Conservation (phyloP, 331 rosid species). For the Pyrus hybrid region DNA sequence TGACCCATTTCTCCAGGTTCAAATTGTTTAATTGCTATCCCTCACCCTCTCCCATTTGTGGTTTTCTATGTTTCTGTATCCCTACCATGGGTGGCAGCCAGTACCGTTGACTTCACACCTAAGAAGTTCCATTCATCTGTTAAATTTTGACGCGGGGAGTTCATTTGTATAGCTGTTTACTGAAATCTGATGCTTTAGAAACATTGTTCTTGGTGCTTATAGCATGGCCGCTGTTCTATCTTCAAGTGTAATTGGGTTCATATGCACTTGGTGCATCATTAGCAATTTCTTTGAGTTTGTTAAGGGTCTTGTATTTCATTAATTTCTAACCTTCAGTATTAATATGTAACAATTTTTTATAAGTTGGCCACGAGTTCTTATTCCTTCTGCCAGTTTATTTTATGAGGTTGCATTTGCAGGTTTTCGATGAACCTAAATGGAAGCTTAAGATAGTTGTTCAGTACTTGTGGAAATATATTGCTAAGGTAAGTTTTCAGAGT, state of each 20-base stretch:
- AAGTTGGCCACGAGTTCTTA: background rate
- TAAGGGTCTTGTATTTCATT: background rate
- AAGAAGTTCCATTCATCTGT: no score
- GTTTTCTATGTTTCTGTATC: background rate
- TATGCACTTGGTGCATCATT: background rate
- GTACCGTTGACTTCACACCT: no score
- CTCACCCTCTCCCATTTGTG: background rate
- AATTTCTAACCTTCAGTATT: background rate
- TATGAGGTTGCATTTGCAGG: constrained; percentile 29
- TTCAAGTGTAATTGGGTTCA: background rate
- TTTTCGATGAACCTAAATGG: constrained; percentile 63
- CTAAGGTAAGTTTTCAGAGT: constrained; percentile 19
- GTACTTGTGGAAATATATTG: constrained; percentile 43
- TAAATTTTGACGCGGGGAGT: no score
- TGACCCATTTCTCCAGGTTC: constrained; percentile 71
- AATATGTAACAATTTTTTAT: background rate
- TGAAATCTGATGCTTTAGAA: no score
- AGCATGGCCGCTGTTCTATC: no score
- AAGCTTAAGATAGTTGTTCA: constrained; percentile 75
- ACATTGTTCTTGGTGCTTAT: no score
- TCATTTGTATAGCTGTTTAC: no score
- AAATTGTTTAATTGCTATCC: background rate
- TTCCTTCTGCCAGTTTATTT: background rate
- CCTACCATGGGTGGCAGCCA: no score
- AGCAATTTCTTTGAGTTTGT: no score